phyloP scores from a whole-genome alignment of 1,284 basidiomycete genomes.

The Porogramme epimiltina region DNA sequence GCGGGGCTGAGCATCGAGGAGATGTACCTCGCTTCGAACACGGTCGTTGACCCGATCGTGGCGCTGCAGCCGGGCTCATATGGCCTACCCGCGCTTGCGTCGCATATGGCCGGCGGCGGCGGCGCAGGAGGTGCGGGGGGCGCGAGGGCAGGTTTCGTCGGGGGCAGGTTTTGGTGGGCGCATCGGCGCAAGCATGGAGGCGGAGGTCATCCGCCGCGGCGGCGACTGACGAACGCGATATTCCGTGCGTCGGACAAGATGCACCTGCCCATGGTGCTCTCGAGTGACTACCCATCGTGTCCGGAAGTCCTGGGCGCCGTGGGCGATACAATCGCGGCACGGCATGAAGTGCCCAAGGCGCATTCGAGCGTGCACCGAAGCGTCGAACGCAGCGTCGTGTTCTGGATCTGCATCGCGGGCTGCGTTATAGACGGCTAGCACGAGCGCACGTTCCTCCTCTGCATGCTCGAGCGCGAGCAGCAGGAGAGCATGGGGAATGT shows the following conservation, averaged over 20 bases:
- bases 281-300: slow-evolving; percentile 64
- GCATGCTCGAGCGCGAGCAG: slow-evolving; percentile 52
- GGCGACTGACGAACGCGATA: slow-evolving; percentile 62
- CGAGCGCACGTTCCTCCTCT: slow-evolving; percentile 48
- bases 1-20: slow-evolving; percentile 56
- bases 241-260: slow-evolving; percentile 74
- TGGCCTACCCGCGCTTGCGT: slow-evolving; percentile 21
- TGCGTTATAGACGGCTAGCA: slow-evolving; percentile 47
- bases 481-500: slow-evolving; percentile 64
- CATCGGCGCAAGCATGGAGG: slow-evolving; percentile 4
- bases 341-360: slow-evolving; percentile 44
- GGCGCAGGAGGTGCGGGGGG: background rate
- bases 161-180: too few species aligned
- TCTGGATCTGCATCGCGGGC: slow-evolving; percentile 66
- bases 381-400: slow-evolving; percentile 77
- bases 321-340: slow-evolving; percentile 50
- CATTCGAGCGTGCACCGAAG: slow-evolving; percentile 47
- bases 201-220: slow-evolving; percentile 37
- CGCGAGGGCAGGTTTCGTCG: background rate
- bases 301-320: slow-evolving; percentile 61
- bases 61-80: slow-evolving; percentile 20
- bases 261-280: slow-evolving; percentile 72
- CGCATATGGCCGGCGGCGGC: slow-evolving; percentile 6
- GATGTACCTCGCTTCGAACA: slow-evolving; percentile 31
- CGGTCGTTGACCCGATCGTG: slow-evolving; percentile 14